These are phyloP conservation scores for Aureobasidium subglaciale DNA, from an alignment of 2,329 filamentous ascomycete genomes.

Conservation along the genomic window DNA sequence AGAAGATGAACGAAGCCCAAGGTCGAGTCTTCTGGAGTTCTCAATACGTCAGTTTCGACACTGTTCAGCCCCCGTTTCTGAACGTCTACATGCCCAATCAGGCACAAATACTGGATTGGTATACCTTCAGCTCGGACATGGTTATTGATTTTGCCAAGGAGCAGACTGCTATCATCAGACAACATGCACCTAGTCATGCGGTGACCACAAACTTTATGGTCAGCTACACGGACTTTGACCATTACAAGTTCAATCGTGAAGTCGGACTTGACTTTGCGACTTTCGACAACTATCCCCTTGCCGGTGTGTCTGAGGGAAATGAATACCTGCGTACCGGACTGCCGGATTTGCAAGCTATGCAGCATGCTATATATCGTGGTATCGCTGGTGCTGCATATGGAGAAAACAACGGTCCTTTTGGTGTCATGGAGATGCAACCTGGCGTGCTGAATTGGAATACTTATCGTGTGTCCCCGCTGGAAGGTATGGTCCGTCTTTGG, in stretches of 20 bases:
- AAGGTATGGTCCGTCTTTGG: constrained; percentile 23
- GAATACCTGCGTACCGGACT: constrained; percentile 22
- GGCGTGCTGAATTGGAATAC: constrained; percentile 22
- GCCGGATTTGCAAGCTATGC: constrained; percentile 20
- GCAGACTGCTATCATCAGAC: constrained; percentile 19
- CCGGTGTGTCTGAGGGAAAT: constrained; percentile 18
- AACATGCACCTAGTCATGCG: constrained; percentile 19
- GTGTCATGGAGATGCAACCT: constrained; percentile 24
- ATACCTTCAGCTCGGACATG: constrained; percentile 23
- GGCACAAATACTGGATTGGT: constrained; percentile 23
- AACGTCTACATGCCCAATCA: constrained; percentile 23
- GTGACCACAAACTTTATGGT: constrained; percentile 23
- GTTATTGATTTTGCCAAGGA: constrained; percentile 23
- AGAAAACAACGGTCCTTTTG: constrained; percentile 18
- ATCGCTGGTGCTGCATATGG: constrained; percentile 19
- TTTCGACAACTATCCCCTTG: constrained; percentile 21
- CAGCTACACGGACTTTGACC: constrained; percentile 21
- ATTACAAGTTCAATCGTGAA: constrained; percentile 22
- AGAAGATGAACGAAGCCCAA: constrained; percentile 22
- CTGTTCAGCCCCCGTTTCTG: constrained; percentile 21
- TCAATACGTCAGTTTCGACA: constrained; percentile 21
- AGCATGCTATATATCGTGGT: constrained; percentile 20
- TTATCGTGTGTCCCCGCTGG: constrained; percentile 21
- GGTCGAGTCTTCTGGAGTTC: constrained; percentile 24
- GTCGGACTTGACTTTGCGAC: constrained; percentile 21